Evolutionary conservation across 108 stramenopile genomes (phyloP), one percentile per base, ranked within the genome.

Genomic region (Nitzschia sp.): DNA sequence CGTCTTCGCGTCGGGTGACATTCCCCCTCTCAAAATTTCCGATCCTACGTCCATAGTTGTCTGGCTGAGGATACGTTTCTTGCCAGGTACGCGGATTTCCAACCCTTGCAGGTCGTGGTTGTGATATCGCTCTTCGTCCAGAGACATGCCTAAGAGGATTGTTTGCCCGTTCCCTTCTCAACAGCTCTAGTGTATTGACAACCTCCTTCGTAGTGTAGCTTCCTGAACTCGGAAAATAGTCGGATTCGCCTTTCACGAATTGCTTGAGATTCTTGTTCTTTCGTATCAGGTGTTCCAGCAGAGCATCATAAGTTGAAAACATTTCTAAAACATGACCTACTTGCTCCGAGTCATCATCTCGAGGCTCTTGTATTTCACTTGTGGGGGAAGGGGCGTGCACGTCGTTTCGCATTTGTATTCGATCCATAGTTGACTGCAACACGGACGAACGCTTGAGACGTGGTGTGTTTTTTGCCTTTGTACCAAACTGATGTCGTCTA

Each of bases 291-390:
- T 68, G 53, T 17, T 68, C 53, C 53, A 68, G 34, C 3, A 68
- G 22, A 23, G 15, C 36, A 29, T 68, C 66, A 35, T 68, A 68
- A 8, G 58, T 56, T 15, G 19, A 35, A 27, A 68, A 45, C 53
- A 68, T 68, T 28, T 68, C 66, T 35, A 55, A 22, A 38, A 56
- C 53, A 11, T 55, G 53, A 4, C 27, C 45, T 45, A 68, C 33
- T 26, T 54, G 47, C n/a, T 64, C 63, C 17, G 3, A 4, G 47
- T 64, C 17, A 22, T 50, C 48, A 8, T 41, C 38, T 26, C 19
- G 26, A n/a, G 15, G 2, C 27, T 45, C 22, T 41, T 38, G 29
- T n/a, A n/a, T n/a, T 50, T 64, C 1, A 17, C 22, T 30, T 30
- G 1, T 9, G n/a, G 63, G 63, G 15, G 2, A 52, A 15, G n/a